A percentile compares a stretch with the other conserved stretches of the same genome.
Evolutionary conservation across 139 green algal species (phyloP).

Genomic region (Chlorella sp.): DNA sequence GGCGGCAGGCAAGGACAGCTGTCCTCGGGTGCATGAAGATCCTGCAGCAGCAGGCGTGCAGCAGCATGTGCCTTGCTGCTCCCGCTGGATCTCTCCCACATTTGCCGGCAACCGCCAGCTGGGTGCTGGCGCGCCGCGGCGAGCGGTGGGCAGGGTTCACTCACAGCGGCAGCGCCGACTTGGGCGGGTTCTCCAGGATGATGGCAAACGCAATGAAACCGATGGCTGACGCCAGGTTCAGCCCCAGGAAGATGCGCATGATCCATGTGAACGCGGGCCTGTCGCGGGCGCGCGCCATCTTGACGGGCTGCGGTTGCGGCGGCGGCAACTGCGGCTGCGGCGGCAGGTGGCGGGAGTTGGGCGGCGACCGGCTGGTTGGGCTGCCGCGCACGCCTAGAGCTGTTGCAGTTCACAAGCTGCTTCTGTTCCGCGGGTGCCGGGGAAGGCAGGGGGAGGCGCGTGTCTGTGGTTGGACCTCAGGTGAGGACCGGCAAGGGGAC

Average conservation of each 20-base stretch:
- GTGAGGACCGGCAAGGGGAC: too few relatives aligned
- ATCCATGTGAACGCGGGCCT: slow-evolving; percentile 26
- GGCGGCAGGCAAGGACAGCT: neutral
- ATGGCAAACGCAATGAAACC: slow-evolving; percentile 54
- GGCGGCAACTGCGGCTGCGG: neutral
- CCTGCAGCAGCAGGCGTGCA: neutral
- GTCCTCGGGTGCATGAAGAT: neutral
- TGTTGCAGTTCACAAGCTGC: neutral
- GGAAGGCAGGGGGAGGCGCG: too few relatives aligned
- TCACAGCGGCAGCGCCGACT: slow-evolving; percentile 49
- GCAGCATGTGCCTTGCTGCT: too few relatives aligned
- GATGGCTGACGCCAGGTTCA: slow-evolving; percentile 32
- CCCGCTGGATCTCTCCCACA: too few relatives aligned
- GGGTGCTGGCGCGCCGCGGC: neutral
- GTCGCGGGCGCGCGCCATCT: slow-evolving; percentile 7
- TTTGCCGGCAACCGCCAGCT: too few relatives aligned
- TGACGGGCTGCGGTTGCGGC: neutral
- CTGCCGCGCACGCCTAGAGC: neutral
- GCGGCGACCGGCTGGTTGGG: neutral
- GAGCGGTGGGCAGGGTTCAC: neutral
- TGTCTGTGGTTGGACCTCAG: too few relatives aligned
- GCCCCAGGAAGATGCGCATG: slow-evolving; percentile 30
- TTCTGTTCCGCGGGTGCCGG: too few relatives aligned
- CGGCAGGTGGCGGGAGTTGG: slow-evolving; percentile 3
- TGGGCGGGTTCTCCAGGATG: slow-evolving; percentile 52